Evolutionary conservation across 2,329 filamentous ascomycete genomes (phyloP).

Genomic region (Exophiala spinifera): DNA sequence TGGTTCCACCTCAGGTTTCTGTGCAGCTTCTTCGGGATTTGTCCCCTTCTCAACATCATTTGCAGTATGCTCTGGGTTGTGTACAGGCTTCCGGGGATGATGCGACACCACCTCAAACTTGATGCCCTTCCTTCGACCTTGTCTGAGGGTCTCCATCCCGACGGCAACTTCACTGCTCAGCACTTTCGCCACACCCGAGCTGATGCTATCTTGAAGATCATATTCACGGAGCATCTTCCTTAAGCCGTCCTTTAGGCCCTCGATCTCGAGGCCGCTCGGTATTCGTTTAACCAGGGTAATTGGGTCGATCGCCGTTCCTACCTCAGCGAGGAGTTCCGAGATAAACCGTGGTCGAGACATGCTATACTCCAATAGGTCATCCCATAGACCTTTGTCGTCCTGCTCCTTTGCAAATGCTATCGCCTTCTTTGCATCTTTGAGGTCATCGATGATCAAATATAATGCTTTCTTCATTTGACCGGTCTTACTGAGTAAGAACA

Average conservation of each 20-base stretch:
- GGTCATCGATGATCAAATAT: constrained; percentile 88
- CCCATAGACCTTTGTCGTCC: constrained; percentile 88
- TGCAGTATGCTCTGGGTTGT: not conserved
- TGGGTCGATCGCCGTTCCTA: constrained; percentile 89
- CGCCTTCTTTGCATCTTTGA: constrained; percentile 85
- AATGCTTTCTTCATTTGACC: constrained; percentile 89
- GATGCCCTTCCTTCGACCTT: constrained; percentile 77
- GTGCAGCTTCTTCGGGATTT: constrained; percentile 1
- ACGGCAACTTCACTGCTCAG: constrained; percentile 80
- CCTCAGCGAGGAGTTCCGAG: constrained; percentile 83
- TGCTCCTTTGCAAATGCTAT: constrained; percentile 94
- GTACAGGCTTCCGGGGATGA: constrained; percentile 1
- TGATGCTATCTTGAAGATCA: constrained; percentile 91
- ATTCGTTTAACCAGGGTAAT: constrained; percentile 87
- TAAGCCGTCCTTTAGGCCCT: constrained; percentile 82
- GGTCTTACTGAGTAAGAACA: constrained; percentile 91
- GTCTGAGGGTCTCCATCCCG: constrained; percentile 76
- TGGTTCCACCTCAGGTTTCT: constrained; percentile 5
- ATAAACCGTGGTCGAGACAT: constrained; percentile 99
- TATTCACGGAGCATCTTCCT: constrained; percentile 92
- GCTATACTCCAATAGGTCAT: constrained; percentile 87
- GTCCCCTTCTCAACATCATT: not conserved
- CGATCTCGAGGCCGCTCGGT: constrained; percentile 87
- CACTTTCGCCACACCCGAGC: constrained; percentile 81
- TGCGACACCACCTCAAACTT: constrained; percentile 69